phyloP scores from a whole-genome alignment of 345 rosid species.

The Salix koriyanagi region DNA sequence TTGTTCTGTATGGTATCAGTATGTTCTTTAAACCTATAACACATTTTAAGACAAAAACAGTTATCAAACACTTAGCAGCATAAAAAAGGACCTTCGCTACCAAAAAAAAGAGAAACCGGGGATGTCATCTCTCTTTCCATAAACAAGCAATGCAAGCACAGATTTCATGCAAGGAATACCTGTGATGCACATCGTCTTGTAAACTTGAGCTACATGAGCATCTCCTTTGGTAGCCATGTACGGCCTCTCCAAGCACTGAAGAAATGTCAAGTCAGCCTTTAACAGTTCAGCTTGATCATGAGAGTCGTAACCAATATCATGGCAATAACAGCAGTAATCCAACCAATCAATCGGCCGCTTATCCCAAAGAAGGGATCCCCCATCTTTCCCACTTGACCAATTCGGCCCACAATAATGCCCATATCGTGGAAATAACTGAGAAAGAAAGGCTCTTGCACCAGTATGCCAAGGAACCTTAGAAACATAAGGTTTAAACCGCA shows the following conservation, averaged over 20 bases:
- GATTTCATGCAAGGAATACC: conserved; percentile 36
- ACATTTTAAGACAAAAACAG: conserved; percentile 6
- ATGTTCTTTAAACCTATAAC: conserved; percentile 71
- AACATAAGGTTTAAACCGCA: conserved; percentile 86
- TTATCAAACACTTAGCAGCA: not conserved
- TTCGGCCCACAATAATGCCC: conserved; percentile 98
- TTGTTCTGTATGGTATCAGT: conserved; percentile 73
- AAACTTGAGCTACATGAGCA: conserved; percentile 55
- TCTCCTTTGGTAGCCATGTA: conserved; percentile 56
- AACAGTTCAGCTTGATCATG: conserved; percentile 82
- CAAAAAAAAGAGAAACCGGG: not conserved
- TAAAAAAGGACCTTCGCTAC: not conserved
- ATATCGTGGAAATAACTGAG: conserved; percentile 85
- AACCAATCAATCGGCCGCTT: conserved; percentile 93
- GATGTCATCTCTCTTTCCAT: not conserved
- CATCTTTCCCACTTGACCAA: conserved; percentile 95
- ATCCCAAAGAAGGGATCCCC: conserved; percentile 83
- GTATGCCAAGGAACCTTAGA: conserved; percentile 97
- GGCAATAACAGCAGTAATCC: conserved; percentile 96
- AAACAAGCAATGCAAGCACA: not conserved
- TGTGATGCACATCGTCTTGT: conserved; percentile 80
- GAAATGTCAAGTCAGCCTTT: conserved; percentile 82
- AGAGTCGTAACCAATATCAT: conserved; percentile 91
- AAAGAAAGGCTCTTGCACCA: conserved; percentile 78
- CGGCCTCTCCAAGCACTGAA: conserved; percentile 85